These are phyloP conservation scores for Sporothrix inflata DNA, from an alignment of 2,329 filamentous ascomycete genomes.

Conservation along the genomic window DNA sequence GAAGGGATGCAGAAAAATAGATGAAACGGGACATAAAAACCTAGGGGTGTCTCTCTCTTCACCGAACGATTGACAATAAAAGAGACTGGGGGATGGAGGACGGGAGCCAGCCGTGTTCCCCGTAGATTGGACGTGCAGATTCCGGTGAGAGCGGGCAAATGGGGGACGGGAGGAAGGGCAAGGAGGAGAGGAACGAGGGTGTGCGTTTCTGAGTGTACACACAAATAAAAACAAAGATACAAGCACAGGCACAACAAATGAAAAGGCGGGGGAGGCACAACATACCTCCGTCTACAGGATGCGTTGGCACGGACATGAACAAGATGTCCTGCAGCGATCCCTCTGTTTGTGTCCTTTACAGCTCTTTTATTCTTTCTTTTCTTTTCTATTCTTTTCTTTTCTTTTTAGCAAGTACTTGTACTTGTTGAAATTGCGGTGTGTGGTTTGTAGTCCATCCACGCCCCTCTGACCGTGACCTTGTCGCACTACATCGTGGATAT, in stretches of 20 bases:
- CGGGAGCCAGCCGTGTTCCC: constrained; percentile 12
- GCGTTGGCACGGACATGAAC: not conserved
- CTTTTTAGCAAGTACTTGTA: not conserved
- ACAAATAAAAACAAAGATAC: not conserved
- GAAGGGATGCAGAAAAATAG: not conserved
- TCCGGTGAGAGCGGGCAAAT: constrained; percentile 11
- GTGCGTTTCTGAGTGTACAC: not conserved
- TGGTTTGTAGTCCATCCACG: not conserved
- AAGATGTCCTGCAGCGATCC: not conserved
- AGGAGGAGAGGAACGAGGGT: not conserved
- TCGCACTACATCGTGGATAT: not conserved
- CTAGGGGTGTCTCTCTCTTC: not conserved
- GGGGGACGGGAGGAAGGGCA: not conserved
- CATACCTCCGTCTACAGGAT: not conserved
- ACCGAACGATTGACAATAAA: not conserved
- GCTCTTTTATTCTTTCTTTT: no score
- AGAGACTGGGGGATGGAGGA: not conserved
- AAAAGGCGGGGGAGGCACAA: constrained; percentile 12
- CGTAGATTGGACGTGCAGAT: constrained; percentile 6
- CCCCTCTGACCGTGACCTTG: not conserved
- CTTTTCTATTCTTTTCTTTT: not conserved
- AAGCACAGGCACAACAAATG: not conserved
- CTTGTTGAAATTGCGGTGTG: not conserved
- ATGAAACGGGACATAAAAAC: constrained; percentile 1
- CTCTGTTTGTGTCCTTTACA: not conserved